Percentiles rank a stretch among this genome's conserved stretches.
Evolutionary conservation across 148 eudicot genomes (phyloP).

Genomic region (Salicornia ramosissima): DNA sequence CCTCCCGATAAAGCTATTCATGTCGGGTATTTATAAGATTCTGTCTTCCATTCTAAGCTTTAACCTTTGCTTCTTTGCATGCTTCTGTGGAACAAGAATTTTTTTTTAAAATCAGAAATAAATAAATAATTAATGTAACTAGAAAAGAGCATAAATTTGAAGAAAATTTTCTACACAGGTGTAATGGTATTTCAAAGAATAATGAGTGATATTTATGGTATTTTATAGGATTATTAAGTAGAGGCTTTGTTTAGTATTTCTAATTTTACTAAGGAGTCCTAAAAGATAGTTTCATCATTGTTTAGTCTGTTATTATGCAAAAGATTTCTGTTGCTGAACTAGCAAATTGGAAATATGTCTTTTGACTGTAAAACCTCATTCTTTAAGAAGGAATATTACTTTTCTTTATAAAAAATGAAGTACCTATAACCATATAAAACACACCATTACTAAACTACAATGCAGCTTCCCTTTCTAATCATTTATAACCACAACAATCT

Average conservation of each 20-base stretch:
- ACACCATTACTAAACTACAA: background rate
- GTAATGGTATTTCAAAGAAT: background rate
- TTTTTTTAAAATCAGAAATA: background rate
- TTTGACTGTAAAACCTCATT: background rate
- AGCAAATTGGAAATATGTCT: background rate
- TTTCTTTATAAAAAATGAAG: background rate
- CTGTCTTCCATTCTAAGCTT: constrained; percentile 15
- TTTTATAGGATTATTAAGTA: background rate
- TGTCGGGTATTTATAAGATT: constrained; percentile 15
- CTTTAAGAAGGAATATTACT: background rate
- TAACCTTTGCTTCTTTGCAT: background rate
- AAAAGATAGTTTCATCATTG: background rate
- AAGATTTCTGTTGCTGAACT: background rate
- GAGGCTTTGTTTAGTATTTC: background rate
- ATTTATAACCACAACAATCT: constrained; percentile 22
- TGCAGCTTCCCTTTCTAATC: constrained; percentile 6
- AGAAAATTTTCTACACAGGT: too few species aligned
- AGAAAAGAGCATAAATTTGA: too few species aligned
- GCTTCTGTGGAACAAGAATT: background rate
- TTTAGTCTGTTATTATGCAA: background rate
- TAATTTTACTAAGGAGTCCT: background rate
- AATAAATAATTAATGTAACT: too few species aligned
- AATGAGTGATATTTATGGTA: background rate
- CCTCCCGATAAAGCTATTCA: constrained; percentile 16
- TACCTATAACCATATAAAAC: background rate